Evolutionary conservation across 345 rosid species (phyloP).

Genomic region (Heritiera littoralis): DNA sequence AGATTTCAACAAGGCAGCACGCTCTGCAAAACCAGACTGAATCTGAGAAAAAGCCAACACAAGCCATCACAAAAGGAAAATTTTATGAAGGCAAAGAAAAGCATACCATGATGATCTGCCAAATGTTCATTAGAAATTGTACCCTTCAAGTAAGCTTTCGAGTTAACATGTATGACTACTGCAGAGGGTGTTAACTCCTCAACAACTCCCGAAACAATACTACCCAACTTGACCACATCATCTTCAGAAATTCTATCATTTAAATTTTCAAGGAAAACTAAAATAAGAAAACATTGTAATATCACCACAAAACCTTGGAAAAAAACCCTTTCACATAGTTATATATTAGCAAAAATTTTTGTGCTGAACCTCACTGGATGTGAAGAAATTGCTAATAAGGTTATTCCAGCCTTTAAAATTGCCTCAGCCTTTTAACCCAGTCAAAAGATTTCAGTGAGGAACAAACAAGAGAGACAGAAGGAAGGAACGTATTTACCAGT

Average conservation of each 20-base stretch:
- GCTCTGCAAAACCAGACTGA: slow-evolving; percentile 54
- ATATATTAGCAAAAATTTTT: background rate
- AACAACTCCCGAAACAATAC: slow-evolving; percentile 76
- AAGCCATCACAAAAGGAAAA: slow-evolving; percentile 18
- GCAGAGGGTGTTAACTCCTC: slow-evolving; percentile 63
- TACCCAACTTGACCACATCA: slow-evolving; percentile 72
- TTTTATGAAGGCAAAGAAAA: slow-evolving; percentile 15
- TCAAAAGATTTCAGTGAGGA: background rate
- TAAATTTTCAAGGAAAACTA: slow-evolving; percentile 17
- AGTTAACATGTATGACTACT: slow-evolving; percentile 56
- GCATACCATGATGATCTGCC: slow-evolving; percentile 90
- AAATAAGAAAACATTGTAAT: background rate
- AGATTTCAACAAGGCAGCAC: slow-evolving; percentile 61
- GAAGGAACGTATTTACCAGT: background rate
- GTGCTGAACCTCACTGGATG: background rate
- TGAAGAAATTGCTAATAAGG: background rate
- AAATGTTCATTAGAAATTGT: slow-evolving; percentile 74
- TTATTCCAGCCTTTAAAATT: background rate
- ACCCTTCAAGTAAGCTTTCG: slow-evolving; percentile 67
- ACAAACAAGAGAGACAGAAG: background rate
- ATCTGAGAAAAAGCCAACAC: slow-evolving; percentile 27
- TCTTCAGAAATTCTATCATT: slow-evolving; percentile 70
- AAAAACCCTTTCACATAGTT: background rate
- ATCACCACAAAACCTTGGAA: slow-evolving; percentile 6
- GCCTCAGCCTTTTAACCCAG: background rate